Evolutionary conservation across 192 early-diverging fungal species (phyloP).

Genomic region (Umbelopsis sp.): DNA sequence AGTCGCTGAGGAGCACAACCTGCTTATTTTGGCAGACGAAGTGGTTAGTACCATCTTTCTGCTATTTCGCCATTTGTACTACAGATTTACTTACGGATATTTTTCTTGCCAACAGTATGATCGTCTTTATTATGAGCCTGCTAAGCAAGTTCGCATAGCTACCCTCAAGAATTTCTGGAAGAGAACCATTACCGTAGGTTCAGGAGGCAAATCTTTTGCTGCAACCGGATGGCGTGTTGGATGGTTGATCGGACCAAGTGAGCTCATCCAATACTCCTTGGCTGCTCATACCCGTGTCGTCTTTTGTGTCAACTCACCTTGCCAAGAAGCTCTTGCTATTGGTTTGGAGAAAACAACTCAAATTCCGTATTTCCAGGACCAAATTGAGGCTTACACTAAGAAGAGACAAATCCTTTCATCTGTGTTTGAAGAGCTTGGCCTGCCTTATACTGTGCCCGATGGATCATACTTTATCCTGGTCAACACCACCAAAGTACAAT

Average conservation of each 20-base stretch:
- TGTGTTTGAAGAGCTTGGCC: slow-evolving; percentile 64
- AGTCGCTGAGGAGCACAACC: slow-evolving; percentile 78
- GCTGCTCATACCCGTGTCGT: slow-evolving; percentile 89
- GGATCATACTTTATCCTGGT: slow-evolving; percentile 95
- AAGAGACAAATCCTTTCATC: slow-evolving; percentile 76
- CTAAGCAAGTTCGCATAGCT: slow-evolving; percentile 72
- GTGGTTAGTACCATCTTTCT: slow-evolving; percentile 56
- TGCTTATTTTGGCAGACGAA: slow-evolving; percentile 91
- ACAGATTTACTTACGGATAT: background rate
- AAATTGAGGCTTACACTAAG: slow-evolving; percentile 65
- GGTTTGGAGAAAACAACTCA: slow-evolving; percentile 67
- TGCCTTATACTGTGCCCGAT: slow-evolving; percentile 84
- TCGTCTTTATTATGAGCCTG: slow-evolving; percentile 81
- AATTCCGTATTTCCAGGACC: slow-evolving; percentile 69
- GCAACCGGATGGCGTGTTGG: slow-evolving; percentile 97
- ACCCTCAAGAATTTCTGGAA: slow-evolving; percentile 88
- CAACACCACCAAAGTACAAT: slow-evolving; percentile 68
- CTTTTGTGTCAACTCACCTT: slow-evolving; percentile 87
- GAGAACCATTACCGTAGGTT: slow-evolving; percentile 91
- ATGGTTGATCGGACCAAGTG: slow-evolving; percentile 82
- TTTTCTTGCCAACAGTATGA: slow-evolving; percentile 64
- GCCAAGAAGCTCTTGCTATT: slow-evolving; percentile 83
- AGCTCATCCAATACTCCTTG: slow-evolving; percentile 73
- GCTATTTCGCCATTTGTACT: background rate
- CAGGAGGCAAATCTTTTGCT: slow-evolving; percentile 93